phyloP scores from a whole-genome alignment of 1,139 yeast species.

The Scheffersomyces cryptocercus region DNA sequence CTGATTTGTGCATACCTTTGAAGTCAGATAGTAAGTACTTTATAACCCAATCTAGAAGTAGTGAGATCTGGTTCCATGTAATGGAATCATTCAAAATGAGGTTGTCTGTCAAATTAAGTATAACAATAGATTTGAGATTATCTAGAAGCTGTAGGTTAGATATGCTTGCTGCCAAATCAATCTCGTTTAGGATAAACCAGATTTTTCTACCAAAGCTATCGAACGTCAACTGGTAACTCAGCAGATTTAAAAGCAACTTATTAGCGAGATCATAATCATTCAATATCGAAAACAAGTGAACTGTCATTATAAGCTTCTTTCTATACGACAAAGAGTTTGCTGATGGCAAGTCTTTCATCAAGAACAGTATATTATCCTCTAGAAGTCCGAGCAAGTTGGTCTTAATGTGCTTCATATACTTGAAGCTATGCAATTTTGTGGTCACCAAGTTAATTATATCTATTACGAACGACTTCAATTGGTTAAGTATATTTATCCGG shows the following conservation, averaged over 20 bases:
- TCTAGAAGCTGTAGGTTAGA: slow-evolving; percentile 15
- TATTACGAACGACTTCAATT: slow-evolving; percentile 32
- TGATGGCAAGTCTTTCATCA: slow-evolving; percentile 2
- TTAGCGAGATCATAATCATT: slow-evolving; percentile 39
- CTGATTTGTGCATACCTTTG: background rate
- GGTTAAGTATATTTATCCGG: slow-evolving; percentile 16
- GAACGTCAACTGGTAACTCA: slow-evolving; percentile 26
- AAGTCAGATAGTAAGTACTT: slow-evolving; percentile 14
- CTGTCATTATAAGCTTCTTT: slow-evolving; percentile 8
- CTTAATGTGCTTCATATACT: slow-evolving; percentile 21
- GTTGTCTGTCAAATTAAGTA: slow-evolving; percentile 33
- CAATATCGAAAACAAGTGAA: slow-evolving; percentile 37
- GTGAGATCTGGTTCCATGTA: slow-evolving; percentile 28
- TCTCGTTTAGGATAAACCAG: slow-evolving; percentile 29
- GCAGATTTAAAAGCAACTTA: slow-evolving; percentile 27
- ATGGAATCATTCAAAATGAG: slow-evolving; percentile 26
- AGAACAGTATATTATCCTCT: slow-evolving; percentile 6
- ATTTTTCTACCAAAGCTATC: slow-evolving; percentile 35
- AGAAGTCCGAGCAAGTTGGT: slow-evolving; percentile 12
- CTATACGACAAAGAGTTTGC: background rate
- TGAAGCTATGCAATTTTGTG: slow-evolving; percentile 29
- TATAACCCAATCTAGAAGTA: slow-evolving; percentile 34
- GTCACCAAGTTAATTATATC: slow-evolving; percentile 33
- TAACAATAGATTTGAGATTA: slow-evolving; percentile 30
- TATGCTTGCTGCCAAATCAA: slow-evolving; percentile 1